Evolutionary conservation across 139 green algal species (phyloP).

Genomic region (Deuterostichococcus epilithicus): DNA sequence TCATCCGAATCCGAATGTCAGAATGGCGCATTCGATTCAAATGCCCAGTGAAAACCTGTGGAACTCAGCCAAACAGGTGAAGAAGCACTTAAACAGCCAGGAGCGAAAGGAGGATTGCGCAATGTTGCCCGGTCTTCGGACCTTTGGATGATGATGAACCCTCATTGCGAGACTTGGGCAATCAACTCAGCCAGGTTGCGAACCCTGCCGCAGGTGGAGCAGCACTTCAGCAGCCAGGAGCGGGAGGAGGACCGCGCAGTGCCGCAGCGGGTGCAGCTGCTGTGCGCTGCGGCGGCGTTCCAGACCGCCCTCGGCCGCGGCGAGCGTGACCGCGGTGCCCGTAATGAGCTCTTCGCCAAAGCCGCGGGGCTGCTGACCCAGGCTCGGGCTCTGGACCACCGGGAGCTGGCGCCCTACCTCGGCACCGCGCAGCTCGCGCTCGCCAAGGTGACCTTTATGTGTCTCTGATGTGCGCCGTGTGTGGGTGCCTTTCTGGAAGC

Average conservation of each 20-base stretch:
- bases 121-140: too few relatives aligned
- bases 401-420: constrained; percentile 68
- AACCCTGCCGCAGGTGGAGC: constrained; percentile 3
- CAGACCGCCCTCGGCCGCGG: constrained; percentile 36
- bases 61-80: too few relatives aligned
- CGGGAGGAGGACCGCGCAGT: constrained; percentile 26
- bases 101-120: constrained; percentile 22
- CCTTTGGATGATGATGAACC: too few relatives aligned
- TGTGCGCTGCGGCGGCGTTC: constrained; percentile 63
- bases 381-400: constrained; percentile 27
- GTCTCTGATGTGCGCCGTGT: too few relatives aligned
- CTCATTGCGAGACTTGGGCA: too few relatives aligned
- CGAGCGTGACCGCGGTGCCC: constrained; percentile 23
- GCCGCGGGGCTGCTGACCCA: constrained; percentile 30
- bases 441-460: constrained; percentile 52
- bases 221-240: constrained; percentile 1
- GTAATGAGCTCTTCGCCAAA: constrained; percentile 24
- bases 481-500: too few relatives aligned
- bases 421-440: constrained; percentile 49
- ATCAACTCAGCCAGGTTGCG: too few relatives aligned
- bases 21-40: too few relatives aligned
- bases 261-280: constrained; percentile 70
- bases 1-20: too few relatives aligned
- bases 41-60: too few relatives aligned
- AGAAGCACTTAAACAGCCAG: background rate